Evolutionary conservation across 257 asterid genomes (phyloP), one percentile per base, ranked within the genome.

Genomic region (Plantago major): DNA sequence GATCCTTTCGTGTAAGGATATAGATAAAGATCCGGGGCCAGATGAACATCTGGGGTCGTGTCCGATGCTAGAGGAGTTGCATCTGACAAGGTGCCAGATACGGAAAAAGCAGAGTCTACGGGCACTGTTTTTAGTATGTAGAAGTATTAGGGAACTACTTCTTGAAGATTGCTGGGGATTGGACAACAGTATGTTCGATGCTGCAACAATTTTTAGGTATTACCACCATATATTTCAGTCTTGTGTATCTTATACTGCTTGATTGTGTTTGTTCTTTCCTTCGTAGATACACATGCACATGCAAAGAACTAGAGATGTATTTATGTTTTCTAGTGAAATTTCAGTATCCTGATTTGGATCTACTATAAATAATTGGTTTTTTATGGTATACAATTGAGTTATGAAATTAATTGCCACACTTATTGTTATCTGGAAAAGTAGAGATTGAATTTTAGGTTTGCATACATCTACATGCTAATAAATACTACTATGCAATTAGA

Each of bases 91-190:
- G 65, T 86, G 99, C 50, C 88, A 81, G 42, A 66, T 89, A 74
- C 78, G 83, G 67, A 76, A 83, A 66, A 84, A 86, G 72, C 64
- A 65, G 54, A 81, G 89, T 15, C 75, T 73, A 14, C 78, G 83
- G 62, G 84, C 95, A 0, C 64, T 90, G 81, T 87, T 90, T 76
- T 43, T 78, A 48, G 93, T 83, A 15, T 90, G 96, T 65, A 63
- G 42, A 65, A 69, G 64, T 17, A 77, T 85, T 38, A 69, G 79
- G 71, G 84, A 71, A 71, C 80, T 90, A 11, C 79, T 70, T 37
- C 51, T 87, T 12, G 84, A 84, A 60, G 90, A 87, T 63, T 87
- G 96, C 66, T 90, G 97, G 97, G 96, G 97, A 47, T 69, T 90
- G 76, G 89, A 90, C 66, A 65, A 82, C 76, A 68, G 42, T 64